Evolutionary conservation across 1,139 yeast species (phyloP), one percentile per base, ranked within the genome.

Genomic region (Yamadazyma songkhlaensis): DNA sequence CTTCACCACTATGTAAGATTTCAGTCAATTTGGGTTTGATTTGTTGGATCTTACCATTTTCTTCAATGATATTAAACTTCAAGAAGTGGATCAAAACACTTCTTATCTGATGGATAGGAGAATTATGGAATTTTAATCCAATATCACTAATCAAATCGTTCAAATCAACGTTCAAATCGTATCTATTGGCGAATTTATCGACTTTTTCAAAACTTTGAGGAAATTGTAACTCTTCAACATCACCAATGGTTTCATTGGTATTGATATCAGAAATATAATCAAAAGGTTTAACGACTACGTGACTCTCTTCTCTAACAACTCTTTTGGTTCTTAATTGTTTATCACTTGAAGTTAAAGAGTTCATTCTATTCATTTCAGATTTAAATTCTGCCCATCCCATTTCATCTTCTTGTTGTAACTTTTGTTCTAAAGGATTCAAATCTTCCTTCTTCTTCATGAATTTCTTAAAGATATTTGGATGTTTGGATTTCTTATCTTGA

Each of bases 281-380:
- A 48, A 81, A 80, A 0, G 96, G 95, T 49, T 84, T 84, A 36
- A 83, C 64, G 21, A 84, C 76, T 28, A 82, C 57, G 24, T 76
- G 71, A 2, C 84, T 79, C 43, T 84, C 86, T 39, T 77, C 74
- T 45, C 82, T 79, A n/a, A 82, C 74, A 4, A 79, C 84, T 44
- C 88, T 64, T 54, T 74, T 76, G 32, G 85, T 81, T 45, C 97
- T 72, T 10, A 72, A 66, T 41, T 79, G 82, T 41, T 84, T 79
- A 48, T 89, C 96, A 38, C 72, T 77, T 4, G 81, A 68, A 1
- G 86, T 77, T 32, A 89, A 64, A 0, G 96, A 78, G 47, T 83
- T 84, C 50, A 90, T 80, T 49, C 97, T 73, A 54, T 84, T 80
- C 37, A 90, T 64, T 40, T 84, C 90, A 48, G 55, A 52, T 46